Evolutionary conservation across 2,329 filamentous ascomycete genomes (phyloP).

Genomic region (Mycogone perniciosa): DNA sequence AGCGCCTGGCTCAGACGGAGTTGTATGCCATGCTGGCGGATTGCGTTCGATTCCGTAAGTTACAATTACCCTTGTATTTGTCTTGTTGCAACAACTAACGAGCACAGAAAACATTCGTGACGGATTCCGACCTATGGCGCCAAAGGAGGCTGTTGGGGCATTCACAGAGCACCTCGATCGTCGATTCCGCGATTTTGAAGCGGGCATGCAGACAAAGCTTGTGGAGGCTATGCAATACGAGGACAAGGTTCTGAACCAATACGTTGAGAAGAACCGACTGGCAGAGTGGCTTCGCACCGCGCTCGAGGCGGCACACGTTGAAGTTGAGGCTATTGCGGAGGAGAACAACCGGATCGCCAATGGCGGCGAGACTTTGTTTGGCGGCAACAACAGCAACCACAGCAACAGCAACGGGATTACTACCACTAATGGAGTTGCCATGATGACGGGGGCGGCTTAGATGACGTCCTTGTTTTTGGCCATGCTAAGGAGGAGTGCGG

Average conservation of each 20-base stretch:
- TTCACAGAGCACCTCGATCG: slow-evolving; percentile 56
- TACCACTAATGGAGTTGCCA: slow-evolving; percentile 3
- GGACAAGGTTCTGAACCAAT: slow-evolving; percentile 57
- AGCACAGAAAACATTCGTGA: slow-evolving; percentile 37
- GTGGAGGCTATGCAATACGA: slow-evolving; percentile 67
- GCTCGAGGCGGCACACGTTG: slow-evolving; percentile 31
- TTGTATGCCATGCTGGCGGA: slow-evolving; percentile 61
- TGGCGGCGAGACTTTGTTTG: slow-evolving; percentile 1
- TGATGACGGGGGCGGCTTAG: not conserved
- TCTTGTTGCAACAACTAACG: slow-evolving; percentile 18
- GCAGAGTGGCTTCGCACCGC: slow-evolving; percentile 55
- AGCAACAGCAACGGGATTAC: not conserved
- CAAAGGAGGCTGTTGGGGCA: slow-evolving; percentile 51
- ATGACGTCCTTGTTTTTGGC: not conserved
- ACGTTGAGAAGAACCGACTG: slow-evolving; percentile 62
- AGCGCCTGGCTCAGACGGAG: slow-evolving; percentile 57
- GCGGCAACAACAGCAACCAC: not conserved
- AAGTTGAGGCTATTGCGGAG: slow-evolving; percentile 29
- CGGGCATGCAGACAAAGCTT: slow-evolving; percentile 60
- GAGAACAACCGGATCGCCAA: slow-evolving; percentile 20
- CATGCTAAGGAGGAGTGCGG: no score
- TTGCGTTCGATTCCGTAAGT: slow-evolving; percentile 60
- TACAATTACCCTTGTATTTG: not conserved
- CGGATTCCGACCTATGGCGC: slow-evolving; percentile 41
- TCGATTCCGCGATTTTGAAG: slow-evolving; percentile 53